A percentile compares a stretch with the other conserved stretches of the same genome.
phyloP scores from a whole-genome alignment of 1,284 basidiomycete genomes.

The Puccinia polysora region DNA sequence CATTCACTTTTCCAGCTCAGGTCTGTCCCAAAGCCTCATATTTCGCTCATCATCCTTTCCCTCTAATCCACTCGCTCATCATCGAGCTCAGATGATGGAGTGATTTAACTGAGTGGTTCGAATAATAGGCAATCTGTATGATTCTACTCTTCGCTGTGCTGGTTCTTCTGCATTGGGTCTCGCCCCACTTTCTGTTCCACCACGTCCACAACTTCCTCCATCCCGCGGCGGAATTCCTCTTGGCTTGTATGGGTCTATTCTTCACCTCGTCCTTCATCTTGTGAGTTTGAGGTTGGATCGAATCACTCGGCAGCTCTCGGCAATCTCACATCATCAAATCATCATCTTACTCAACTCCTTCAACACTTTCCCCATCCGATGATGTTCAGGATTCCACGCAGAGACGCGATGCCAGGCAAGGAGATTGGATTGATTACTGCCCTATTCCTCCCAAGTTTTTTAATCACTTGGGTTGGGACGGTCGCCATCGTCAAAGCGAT shows the following conservation, averaged over 20 bases:
- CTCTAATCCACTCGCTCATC: no score
- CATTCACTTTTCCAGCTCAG: slow-evolving; percentile 41
- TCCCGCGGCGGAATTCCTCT: slow-evolving; percentile 26
- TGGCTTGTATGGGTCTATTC: slow-evolving; percentile 39
- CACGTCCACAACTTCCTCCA: slow-evolving; percentile 26
- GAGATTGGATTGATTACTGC: slow-evolving; percentile 39
- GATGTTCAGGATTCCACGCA: slow-evolving; percentile 22
- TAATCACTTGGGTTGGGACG: slow-evolving; percentile 38
- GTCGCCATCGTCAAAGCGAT: slow-evolving; percentile 22
- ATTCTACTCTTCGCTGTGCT: slow-evolving; percentile 14
- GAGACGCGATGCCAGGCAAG: slow-evolving; percentile 30
- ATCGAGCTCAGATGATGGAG: background rate
- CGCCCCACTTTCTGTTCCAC: slow-evolving; percentile 15
- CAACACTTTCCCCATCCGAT: background rate
- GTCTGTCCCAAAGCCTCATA: background rate
- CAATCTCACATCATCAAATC: no score
- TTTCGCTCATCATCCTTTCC: no score
- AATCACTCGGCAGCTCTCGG: background rate
- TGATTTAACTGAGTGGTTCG: background rate
- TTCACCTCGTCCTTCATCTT: slow-evolving; percentile 43
- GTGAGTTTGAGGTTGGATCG: background rate
- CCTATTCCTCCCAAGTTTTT: slow-evolving; percentile 24
- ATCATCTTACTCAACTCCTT: background rate
- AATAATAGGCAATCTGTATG: slow-evolving; percentile 16
- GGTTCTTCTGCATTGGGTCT: slow-evolving; percentile 2